Evolutionary conservation across 2,329 filamentous ascomycete genomes (phyloP).

Genomic region (Fusarium sp.): DNA sequence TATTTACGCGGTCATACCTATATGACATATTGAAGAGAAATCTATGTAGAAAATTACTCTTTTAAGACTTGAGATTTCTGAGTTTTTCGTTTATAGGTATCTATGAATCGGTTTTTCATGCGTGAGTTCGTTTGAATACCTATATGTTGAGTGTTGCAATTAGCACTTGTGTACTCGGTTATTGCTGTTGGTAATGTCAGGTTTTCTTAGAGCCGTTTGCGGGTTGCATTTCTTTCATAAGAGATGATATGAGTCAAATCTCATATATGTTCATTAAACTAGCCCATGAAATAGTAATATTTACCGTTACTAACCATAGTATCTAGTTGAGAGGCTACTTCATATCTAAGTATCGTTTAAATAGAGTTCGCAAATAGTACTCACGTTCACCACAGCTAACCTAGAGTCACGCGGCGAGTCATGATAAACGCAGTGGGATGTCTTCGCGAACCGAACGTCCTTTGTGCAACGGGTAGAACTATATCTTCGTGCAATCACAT

Average conservation of each 20-base stretch:
- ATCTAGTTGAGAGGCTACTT: too few species aligned
- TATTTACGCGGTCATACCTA: slow-evolving; percentile 9
- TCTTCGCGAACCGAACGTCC: not conserved
- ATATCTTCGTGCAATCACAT: not conserved
- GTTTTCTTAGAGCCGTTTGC: not conserved
- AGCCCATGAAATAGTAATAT: not conserved
- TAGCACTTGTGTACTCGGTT: not conserved
- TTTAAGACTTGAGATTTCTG: not conserved
- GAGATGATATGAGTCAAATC: not conserved
- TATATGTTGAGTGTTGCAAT: not conserved
- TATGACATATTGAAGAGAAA: slow-evolving; percentile 3
- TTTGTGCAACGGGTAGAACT: not conserved
- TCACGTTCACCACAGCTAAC: not conserved
- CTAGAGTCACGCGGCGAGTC: not conserved
- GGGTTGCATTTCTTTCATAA: not conserved
- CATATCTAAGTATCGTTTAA: not conserved
- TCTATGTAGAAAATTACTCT: slow-evolving; percentile 11
- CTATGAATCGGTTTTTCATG: not conserved
- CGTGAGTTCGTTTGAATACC: not conserved
- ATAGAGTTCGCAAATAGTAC: not conserved
- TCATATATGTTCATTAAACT: not conserved
- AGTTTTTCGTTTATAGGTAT: not conserved
- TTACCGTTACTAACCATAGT: not conserved
- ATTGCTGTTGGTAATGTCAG: not conserved
- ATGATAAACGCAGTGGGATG: not conserved